These are phyloP conservation scores for Symbiodinium pilosum DNA, from an alignment of 73 alveolate species.

Conservation along the genomic window DNA sequence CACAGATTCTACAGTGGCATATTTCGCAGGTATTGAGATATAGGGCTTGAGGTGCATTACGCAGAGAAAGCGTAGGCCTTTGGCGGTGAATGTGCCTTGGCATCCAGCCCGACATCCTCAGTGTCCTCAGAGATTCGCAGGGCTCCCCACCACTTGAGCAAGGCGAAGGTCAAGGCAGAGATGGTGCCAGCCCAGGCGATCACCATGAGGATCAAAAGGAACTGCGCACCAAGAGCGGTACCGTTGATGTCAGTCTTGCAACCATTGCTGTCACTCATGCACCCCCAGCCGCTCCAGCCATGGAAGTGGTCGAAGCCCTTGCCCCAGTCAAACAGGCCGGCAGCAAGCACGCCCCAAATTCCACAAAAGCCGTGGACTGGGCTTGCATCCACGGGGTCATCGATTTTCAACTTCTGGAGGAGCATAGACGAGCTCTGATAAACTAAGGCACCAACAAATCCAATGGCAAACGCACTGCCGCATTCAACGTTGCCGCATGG, in stretches of 20 bases:
- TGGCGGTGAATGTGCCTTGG: constrained; percentile 65
- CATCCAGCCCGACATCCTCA: constrained; percentile 87
- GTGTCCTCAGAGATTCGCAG: constrained; percentile 30
- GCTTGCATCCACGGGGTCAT: constrained; percentile 56
- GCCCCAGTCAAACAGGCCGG: constrained; percentile 71
- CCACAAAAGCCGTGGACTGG: constrained; percentile 80
- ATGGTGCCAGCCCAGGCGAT: constrained; percentile 27
- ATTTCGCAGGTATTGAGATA: background rate
- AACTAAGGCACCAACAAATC: constrained; percentile 11
- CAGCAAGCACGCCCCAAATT: constrained; percentile 29
- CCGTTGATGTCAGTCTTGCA: constrained; percentile 35
- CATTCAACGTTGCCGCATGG: constrained; percentile 67
- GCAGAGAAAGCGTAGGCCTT: constrained; percentile 56
- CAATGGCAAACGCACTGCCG: constrained; percentile 33
- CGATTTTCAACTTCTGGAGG: constrained; percentile 54
- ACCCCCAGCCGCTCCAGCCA: constrained; percentile 29
- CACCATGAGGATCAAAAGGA: constrained; percentile 58
- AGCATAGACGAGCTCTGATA: constrained; percentile 65
- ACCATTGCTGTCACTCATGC: background rate
- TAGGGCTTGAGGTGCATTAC: background rate
- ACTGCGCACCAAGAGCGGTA: constrained; percentile 26
- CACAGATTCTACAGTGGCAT: background rate
- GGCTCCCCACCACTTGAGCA: constrained; percentile 16
- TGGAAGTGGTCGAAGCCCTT: constrained; percentile 30
- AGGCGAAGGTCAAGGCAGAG: background rate